A percentile compares a stretch with the other conserved stretches of the same genome.
phyloP scores from a whole-genome alignment of 352 stramenopile species.

The Pythium rhizo-oryzae region DNA sequence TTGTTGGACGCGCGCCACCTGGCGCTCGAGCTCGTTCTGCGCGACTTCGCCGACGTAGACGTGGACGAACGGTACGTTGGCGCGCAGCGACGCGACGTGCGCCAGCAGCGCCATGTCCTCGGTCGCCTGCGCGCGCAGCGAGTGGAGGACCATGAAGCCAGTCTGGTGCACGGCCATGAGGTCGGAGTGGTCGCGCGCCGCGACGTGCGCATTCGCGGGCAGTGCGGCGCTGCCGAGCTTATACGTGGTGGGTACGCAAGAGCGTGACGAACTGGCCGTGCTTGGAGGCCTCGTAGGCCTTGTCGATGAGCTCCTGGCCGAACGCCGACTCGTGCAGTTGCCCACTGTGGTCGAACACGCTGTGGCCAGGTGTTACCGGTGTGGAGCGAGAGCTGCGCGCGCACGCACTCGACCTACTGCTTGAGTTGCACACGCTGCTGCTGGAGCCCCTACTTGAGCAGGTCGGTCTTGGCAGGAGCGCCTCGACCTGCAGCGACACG shows the following conservation, averaged over 20 bases:
- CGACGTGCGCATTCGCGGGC: conserved; percentile 90
- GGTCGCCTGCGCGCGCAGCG: conserved; percentile 84
- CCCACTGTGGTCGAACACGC: conserved; percentile 83
- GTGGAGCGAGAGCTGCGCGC: no score
- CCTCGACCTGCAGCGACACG: no score
- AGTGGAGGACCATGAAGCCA: conserved; percentile 90
- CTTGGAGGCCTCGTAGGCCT: conserved; percentile 61
- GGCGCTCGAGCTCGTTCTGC: conserved; percentile 79
- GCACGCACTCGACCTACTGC: no score
- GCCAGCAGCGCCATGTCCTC: conserved; percentile 92
- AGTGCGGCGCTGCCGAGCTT: conserved; percentile 90
- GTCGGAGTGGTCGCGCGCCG: conserved; percentile 91
- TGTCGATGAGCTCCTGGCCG: conserved; percentile 66
- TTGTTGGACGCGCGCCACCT: no score
- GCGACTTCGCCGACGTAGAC: conserved; percentile 94
- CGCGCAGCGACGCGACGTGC: conserved; percentile 90
- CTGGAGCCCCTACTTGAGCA: no score
- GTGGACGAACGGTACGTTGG: conserved; percentile 92
- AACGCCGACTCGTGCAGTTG: conserved; percentile 50
- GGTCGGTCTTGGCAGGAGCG: no score
- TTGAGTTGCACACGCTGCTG: no score
- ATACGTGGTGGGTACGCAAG: conserved; percentile 95
- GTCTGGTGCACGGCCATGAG: conserved; percentile 92
- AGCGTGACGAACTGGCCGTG: conserved; percentile 89
- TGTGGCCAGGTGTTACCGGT: no score